Percentiles rank a stretch among this genome's conserved stretches.
These are phyloP conservation scores for Arthrobotrys sphaeroides DNA, from an alignment of 2,329 filamentous ascomycete genomes.

Conservation along the genomic window DNA sequence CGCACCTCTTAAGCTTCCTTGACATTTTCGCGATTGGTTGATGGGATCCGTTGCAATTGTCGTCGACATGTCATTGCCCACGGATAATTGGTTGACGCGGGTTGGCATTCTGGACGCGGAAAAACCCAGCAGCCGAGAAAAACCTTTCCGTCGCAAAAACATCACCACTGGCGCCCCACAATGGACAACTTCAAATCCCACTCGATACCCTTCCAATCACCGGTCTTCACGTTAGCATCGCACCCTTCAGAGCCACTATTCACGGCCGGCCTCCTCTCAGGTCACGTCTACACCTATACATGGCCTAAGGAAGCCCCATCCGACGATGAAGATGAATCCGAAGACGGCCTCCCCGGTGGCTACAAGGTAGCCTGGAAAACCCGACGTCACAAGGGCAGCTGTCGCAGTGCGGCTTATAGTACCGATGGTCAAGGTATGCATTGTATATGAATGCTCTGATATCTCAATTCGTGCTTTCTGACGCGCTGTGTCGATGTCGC, in stretches of 20 bases:
- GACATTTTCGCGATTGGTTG: too few species aligned
- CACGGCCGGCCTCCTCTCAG: constrained; percentile 82
- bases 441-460: constrained; percentile 63
- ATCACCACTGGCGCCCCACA: neutral
- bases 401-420: constrained; percentile 80
- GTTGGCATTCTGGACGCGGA: neutral
- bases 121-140: constrained; percentile 25
- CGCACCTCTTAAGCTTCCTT: too few species aligned
- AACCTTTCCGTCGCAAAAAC: neutral
- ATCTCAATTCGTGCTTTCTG: neutral
- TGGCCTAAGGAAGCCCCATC: constrained; percentile 54
- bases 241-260: constrained; percentile 86
- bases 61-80: neutral
- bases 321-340: constrained; percentile 14
- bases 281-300: constrained; percentile 79
- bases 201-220: constrained; percentile 82
- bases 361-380: constrained; percentile 81
- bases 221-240: constrained; percentile 87
- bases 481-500: neutral
- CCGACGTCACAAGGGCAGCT: constrained; percentile 91
- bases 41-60: too few species aligned
- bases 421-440: constrained; percentile 76
- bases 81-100: neutral
- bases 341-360: constrained; percentile 37
- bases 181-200: constrained; percentile 52